Conservation (phyloP, 2,329 filamentous ascomycete species). For the Monilinia fructicola region DNA sequence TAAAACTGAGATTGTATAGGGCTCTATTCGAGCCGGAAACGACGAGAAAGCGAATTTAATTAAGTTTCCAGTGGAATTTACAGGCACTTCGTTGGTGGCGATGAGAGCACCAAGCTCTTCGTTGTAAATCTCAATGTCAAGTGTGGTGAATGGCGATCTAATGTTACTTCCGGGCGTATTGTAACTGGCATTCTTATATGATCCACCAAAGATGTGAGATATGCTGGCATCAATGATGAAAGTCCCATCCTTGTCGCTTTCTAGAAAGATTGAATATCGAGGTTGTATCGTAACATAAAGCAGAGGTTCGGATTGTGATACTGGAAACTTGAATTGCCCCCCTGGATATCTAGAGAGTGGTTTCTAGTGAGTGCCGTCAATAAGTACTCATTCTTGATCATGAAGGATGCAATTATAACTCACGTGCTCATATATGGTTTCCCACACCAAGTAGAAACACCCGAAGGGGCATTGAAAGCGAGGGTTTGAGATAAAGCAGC, state of each 20-base stretch:
- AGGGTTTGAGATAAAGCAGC: background rate
- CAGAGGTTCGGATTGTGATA: conserved; percentile 40
- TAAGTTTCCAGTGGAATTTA: conserved; percentile 44
- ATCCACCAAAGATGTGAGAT: conserved; percentile 43
- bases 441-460: conserved; percentile 42
- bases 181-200: conserved; percentile 36
- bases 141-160: conserved; percentile 27
- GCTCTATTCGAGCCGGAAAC: conserved; percentile 38
- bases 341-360: conserved; percentile 49
- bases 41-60: conserved; percentile 41
- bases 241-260: conserved; percentile 42
- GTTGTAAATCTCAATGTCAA: conserved; percentile 39
- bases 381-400: background rate
- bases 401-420: conserved; percentile 25
- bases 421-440: conserved; percentile 48
- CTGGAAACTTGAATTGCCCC: conserved; percentile 48
- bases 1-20: conserved; percentile 44
- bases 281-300: conserved; percentile 48
- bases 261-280: conserved; percentile 49
- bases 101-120: conserved; percentile 35
- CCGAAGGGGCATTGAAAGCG: conserved; percentile 34
- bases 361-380: conserved; percentile 40
- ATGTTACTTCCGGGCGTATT: conserved; percentile 26
- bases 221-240: conserved; percentile 47
- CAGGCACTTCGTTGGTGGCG: conserved; percentile 36